Percentiles rank a stretch among this genome's conserved stretches.
Conservation (phyloP, 1,139 yeast species). For the Hyphopichia fennica region DNA sequence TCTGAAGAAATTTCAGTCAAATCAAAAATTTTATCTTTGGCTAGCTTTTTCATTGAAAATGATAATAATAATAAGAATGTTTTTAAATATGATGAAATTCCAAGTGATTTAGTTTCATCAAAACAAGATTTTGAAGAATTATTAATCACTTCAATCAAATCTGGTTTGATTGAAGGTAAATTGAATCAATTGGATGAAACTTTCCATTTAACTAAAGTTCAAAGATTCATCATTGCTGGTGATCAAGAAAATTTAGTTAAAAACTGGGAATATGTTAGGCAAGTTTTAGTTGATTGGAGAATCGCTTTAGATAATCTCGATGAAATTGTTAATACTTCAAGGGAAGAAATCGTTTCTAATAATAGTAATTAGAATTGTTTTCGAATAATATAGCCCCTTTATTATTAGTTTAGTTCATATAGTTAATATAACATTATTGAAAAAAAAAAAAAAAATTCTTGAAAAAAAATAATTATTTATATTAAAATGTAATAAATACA, state of each 20-base stretch:
- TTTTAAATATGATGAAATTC: conserved; percentile 41
- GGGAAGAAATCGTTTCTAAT: conserved; percentile 42
- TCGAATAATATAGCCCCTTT: no score
- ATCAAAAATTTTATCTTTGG: conserved; percentile 44
- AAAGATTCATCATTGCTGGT: conserved; percentile 44
- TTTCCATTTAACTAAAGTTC: conserved; percentile 45
- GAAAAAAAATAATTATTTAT: neutral
- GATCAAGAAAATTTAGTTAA: conserved; percentile 26
- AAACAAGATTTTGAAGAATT: conserved; percentile 41
- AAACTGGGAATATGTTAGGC: conserved; percentile 39
- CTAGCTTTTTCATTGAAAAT: conserved; percentile 33
- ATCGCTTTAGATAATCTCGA: conserved; percentile 41
- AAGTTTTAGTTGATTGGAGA: conserved; percentile 42
- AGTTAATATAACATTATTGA: neutral
- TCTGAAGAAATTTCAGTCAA: conserved; percentile 30
- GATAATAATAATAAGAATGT: conserved; percentile 25
- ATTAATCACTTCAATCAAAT: conserved; percentile 45
- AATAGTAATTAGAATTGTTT: neutral
- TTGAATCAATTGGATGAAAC: conserved; percentile 46
- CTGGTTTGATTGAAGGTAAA: conserved; percentile 48
- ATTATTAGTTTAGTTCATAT: no score
- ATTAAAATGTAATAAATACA: neutral
- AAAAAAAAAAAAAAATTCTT: neutral
- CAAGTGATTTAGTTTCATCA: conserved; percentile 27
- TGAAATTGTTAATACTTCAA: conserved; percentile 44